phyloP scores from a whole-genome alignment of 2,329 filamentous ascomycete species.

The Aspergillus ochraceoroseus region DNA sequence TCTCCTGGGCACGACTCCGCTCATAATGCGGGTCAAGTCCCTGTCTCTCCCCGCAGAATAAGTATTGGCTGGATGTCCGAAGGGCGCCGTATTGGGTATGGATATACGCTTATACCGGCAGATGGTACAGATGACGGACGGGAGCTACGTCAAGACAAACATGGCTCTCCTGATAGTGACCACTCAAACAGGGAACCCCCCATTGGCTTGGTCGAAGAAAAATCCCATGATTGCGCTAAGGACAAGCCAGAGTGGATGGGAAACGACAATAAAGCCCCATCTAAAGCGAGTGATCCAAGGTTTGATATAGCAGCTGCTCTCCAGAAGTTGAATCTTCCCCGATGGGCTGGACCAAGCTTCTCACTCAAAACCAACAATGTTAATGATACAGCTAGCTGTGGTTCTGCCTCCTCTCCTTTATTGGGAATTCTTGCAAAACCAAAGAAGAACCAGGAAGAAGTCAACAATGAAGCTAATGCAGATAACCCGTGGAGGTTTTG shows the following conservation, averaged over 20 bases:
- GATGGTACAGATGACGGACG: constrained; percentile 18
- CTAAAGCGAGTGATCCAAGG: constrained; percentile 8
- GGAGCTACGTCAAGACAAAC: neutral
- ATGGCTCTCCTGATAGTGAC: neutral
- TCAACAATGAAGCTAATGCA: neutral
- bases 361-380: constrained; percentile 10
- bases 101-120: constrained; percentile 34
- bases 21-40: constrained; percentile 3
- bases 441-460: constrained; percentile 11
- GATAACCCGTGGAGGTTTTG: constrained; percentile 19
- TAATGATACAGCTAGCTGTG: constrained; percentile 13
- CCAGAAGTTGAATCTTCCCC: constrained; percentile 14
- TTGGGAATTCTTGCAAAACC: constrained; percentile 21
- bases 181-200: constrained; percentile 1
- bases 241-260: neutral
- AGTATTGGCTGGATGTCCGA: constrained; percentile 43
- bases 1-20: constrained; percentile 2
- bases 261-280: constrained; percentile 1
- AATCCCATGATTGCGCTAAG: neutral
- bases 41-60: constrained; percentile 28
- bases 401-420: constrained; percentile 14
- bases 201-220: neutral
- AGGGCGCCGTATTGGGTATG: constrained; percentile 39
- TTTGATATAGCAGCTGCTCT: constrained; percentile 16
- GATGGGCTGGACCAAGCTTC: constrained; percentile 14